Conservation (phyloP, 768 basidiomycete genomes). For the Clavaria fumosa region DNA sequence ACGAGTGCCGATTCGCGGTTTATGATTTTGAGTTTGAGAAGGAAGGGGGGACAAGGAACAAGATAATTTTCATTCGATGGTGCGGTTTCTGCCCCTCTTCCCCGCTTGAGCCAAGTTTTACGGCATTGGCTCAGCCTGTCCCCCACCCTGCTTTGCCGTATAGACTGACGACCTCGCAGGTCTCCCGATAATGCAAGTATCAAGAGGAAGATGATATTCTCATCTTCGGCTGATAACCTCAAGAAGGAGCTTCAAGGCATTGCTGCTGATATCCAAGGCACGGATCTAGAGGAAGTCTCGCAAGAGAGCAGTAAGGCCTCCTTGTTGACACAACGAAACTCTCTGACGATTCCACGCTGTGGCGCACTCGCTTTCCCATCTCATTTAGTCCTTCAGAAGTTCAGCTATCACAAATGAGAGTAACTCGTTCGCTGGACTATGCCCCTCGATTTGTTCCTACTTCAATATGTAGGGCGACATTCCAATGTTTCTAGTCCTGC, state of each 20-base stretch:
- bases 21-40: constrained; percentile 82
- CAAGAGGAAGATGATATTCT: constrained; percentile 87
- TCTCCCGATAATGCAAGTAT: constrained; percentile 72
- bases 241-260: constrained; percentile 62
- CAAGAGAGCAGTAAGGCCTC: constrained; percentile 47
- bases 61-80: constrained; percentile 77
- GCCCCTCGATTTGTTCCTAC: neutral
- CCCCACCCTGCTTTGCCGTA: neutral
- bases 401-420: too few species aligned
- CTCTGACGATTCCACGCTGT: neutral
- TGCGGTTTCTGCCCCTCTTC: constrained; percentile 26
- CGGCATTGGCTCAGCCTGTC: neutral
- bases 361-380: too few species aligned
- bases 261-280: constrained; percentile 72
- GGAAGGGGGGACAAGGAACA: constrained; percentile 68
- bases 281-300: constrained; percentile 58
- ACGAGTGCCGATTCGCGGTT: constrained; percentile 75
- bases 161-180: constrained; percentile 36
- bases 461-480: too few species aligned
- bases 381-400: too few species aligned
- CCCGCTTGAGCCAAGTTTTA: constrained; percentile 1
- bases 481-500: too few species aligned
- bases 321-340: neutral
- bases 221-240: constrained; percentile 76
- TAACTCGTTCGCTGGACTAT: too few species aligned